Evolutionary conservation across 441 rosid species (phyloP).

Genomic region (Kokia cookei): DNA sequence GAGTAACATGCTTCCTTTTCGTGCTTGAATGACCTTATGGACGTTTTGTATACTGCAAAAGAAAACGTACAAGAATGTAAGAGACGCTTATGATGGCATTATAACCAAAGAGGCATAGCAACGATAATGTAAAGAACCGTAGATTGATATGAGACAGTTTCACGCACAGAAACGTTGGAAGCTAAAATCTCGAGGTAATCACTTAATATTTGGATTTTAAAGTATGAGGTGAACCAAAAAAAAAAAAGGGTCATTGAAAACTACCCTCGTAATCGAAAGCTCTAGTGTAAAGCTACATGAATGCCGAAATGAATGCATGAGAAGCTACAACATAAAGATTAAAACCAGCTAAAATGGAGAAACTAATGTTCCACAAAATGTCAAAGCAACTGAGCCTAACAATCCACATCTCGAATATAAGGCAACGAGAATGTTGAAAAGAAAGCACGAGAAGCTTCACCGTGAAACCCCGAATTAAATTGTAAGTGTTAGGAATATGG

Average conservation of each 20-base stretch:
- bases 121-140: not conserved
- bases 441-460: not conserved
- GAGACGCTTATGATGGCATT: slow-evolving; percentile 2
- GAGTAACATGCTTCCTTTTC: slow-evolving; percentile 78
- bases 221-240: not conserved
- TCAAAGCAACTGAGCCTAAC: not conserved
- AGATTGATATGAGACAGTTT: not conserved
- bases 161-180: not conserved
- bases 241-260: not conserved
- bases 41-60: slow-evolving; percentile 60
- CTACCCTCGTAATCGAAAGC: not conserved
- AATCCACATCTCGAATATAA: not conserved
- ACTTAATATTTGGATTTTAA: not conserved
- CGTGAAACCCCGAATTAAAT: not conserved
- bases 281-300: not conserved
- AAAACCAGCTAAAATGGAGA: not conserved
- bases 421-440: not conserved
- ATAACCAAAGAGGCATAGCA: not conserved
- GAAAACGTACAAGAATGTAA: slow-evolving; percentile 8
- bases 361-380: not conserved
- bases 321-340: not conserved
- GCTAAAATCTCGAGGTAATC: not conserved
- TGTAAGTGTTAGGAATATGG: not conserved
- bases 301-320: not conserved
- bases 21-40: slow-evolving; percentile 64